These are phyloP conservation scores for Dendrobium catenatum DNA, from an alignment of 106 monocot genomes.

Conservation along the genomic window DNA sequence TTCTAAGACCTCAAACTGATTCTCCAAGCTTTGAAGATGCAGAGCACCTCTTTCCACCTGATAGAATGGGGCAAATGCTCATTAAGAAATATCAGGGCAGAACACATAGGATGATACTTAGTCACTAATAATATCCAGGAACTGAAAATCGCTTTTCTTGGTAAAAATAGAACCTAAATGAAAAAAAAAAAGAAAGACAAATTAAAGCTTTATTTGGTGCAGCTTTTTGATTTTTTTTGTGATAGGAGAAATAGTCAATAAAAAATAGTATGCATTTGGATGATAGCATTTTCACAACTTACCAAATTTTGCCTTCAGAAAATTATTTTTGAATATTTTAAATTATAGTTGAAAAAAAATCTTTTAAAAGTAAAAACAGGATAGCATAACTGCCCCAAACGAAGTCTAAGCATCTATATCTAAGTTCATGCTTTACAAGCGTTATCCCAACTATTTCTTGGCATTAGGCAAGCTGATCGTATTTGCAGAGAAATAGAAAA, in stretches of 20 bases:
- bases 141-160: background rate
- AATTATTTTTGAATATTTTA: no score
- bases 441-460: background rate
- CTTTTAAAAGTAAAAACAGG: no score
- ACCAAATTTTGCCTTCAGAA: no score
- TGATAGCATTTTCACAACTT: no score
- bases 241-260: no score
- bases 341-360: no score
- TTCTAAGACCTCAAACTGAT: constrained; percentile 24
- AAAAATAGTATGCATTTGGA: no score
- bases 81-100: background rate
- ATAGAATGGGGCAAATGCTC: background rate
- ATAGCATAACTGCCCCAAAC: no score
- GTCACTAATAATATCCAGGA: background rate
- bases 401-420: no score
- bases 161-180: background rate
- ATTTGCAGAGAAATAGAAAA: background rate
- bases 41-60: constrained; percentile 22
- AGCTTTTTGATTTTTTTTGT: background rate
- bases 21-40: constrained; percentile 24
- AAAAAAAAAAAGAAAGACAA: background rate
- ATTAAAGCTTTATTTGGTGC: no score
- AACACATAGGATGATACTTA: no score
- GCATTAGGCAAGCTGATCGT: background rate
- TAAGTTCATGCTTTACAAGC: background rate